Base-by-base conservation (phyloP, 306 rosid species). In the Vigna reflexopilosa region DNA sequence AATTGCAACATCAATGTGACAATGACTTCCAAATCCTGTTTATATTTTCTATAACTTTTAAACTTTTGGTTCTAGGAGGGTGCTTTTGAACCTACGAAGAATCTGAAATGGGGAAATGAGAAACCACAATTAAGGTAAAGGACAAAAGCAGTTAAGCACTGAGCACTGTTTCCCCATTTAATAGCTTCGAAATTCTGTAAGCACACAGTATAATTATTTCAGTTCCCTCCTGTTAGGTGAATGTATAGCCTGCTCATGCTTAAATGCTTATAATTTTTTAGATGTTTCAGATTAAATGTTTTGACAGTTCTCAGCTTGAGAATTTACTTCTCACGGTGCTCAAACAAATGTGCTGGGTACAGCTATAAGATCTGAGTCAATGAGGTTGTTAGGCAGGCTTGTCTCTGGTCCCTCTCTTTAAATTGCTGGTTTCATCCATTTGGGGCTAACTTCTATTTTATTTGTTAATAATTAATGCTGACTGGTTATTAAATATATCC, bases 361-460 rank as follows among this genome's bases (percentile, higher is more conserved):
- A 71, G 82, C 82, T 78, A 63, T 58, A 22, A 59, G n/a, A 16
- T 26, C 30, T 6, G 36, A 72, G 73, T 86, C 16, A 76, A 72
- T 64, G 80, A 79, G 75, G 80, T 67, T 38, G 85, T 66, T 81
- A 22, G 67, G 54, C 49, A 55, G 83, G 59, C 24, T 50, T 68
- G 47, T 80, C 75, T 22, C 42, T 63, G 88, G 86, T 58, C 78
- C 88, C 86, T 72, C 67, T 42, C 67, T 67, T 72, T 79, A 48
- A 75, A 72, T n/a, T 47, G 50, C 40, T 52, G 14, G 47, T 74
- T 78, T 72, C 73, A 9, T 45, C 52, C 32, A 2, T 52, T 86
- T 50, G 73, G 73, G 9, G 68, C 38, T 30, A 40, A 32, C 24
- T 63, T 51, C 52, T 28, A 54, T 61, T 47, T 17, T 17, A 62